phyloP scores from a whole-genome alignment of 148 eudicot species.

The Spergularia marina region DNA sequence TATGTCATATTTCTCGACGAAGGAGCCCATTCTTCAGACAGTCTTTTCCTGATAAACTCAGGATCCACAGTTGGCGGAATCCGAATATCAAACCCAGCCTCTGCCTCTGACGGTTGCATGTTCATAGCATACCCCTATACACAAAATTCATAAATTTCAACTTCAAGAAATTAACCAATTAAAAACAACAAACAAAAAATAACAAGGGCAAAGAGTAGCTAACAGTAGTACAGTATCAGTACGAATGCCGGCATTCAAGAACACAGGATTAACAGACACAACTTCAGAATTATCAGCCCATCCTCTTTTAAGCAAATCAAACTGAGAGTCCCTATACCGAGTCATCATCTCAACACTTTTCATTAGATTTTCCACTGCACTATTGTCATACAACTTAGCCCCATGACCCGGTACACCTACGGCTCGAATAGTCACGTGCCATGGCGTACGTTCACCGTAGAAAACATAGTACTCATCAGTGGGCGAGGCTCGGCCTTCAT shows the following conservation, averaged over 20 bases:
- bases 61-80: constrained; percentile 70
- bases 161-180: too few relatives aligned
- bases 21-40: constrained; percentile 95
- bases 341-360: constrained; percentile 63
- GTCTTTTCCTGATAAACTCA: constrained; percentile 51
- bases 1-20: constrained; percentile 75
- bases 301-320: constrained; percentile 74
- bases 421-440: constrained; percentile 71
- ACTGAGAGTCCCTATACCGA: constrained; percentile 63
- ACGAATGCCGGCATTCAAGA: constrained; percentile 68
- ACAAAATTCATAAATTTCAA: not conserved
- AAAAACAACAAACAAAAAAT: too few relatives aligned
- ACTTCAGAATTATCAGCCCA: constrained; percentile 63
- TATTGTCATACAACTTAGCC: constrained; percentile 66
- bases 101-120: constrained; percentile 95
- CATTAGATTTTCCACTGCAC: constrained; percentile 87
- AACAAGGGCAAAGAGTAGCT: too few relatives aligned
- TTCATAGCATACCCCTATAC: constrained; percentile 90
- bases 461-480: constrained; percentile 71
- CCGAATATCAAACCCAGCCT: constrained; percentile 81
- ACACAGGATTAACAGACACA: constrained; percentile 80
- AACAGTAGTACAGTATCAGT: constrained; percentile 33
- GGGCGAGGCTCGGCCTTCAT: constrained; percentile 77
- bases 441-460: constrained; percentile 72
- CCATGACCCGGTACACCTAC: constrained; percentile 78